Evolutionary conservation across 2,329 filamentous ascomycete species (phyloP), one percentile per base, ranked within the genome.

Genomic region (Trichoderma sp.): DNA sequence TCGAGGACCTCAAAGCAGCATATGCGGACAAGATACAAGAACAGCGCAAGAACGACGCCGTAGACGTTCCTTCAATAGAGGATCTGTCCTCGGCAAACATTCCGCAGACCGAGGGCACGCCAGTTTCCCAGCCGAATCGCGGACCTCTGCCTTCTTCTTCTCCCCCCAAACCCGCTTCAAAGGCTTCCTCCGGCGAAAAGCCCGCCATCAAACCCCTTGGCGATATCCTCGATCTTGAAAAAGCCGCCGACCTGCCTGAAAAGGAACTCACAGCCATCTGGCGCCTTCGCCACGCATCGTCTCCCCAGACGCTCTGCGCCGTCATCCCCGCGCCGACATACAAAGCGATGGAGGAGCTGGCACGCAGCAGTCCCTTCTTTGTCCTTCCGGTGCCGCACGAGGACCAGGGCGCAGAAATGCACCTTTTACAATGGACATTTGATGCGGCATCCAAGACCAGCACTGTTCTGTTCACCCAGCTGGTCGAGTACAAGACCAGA

Each of bases 341-440:
- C 84, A 80, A 84, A 39, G 85, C 88, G 66, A 93, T 99, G 79
- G 89, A 91, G 74, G 80, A 83, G 0, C 89, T 90, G 3, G 96
- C 95, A 15, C 90, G 89, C 74, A 85, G 85, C 66, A 89, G 95
- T 80, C 96, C 96, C 15, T 91, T 94, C 76, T 99, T 99, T 83
- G 91, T 99, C 70, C 88, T 99, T 1, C 96, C 96, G 0, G 87
- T 98, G 7, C 93, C 93, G 75, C 93, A 88, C 81, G 82, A 83
- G 61, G 83, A 81, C 28, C 85, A 85, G 75, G 93, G 93, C 66
- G 93, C 94, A 61, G 96, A 98, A 81, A 94, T 99, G 59, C 96
- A 99, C 82, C 97, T 97, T 81, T 83, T 99, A 73, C 95, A 99
- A 82, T 99, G 97, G 94, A 93, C 92, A 0, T 98, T 97, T 82